Conservation (phyloP, 192 early-diverging fungal genomes). For the Chytriomyces confervae region DNA sequence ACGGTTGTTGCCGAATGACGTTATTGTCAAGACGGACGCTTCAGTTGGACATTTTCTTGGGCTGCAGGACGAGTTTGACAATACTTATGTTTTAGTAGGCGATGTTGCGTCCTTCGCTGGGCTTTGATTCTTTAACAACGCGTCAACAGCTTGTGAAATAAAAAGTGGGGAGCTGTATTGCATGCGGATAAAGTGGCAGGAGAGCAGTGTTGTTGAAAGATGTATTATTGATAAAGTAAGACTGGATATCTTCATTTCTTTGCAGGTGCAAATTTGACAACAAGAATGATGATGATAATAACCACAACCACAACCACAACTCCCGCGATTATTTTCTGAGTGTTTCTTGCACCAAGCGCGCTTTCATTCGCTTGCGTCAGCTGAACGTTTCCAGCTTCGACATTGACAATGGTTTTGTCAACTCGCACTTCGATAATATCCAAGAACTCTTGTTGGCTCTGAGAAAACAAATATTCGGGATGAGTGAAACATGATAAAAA, state of each 20-base stretch:
- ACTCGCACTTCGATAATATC: slow-evolving; percentile 1
- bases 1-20: background rate
- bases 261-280: too few species aligned
- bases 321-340: background rate
- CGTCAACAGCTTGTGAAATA: too few species aligned
- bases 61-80: background rate
- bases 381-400: slow-evolving; percentile 15
- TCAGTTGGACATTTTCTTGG: background rate
- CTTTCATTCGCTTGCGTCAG: background rate
- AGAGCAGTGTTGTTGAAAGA: too few species aligned
- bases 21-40: background rate
- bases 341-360: background rate
- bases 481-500: background rate
- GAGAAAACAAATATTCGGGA: too few species aligned
- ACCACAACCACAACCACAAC: background rate
- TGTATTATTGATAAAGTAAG: too few species aligned
- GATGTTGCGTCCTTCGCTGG: background rate
- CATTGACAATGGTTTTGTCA: background rate
- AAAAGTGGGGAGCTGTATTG: too few species aligned
- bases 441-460: slow-evolving; percentile 14
- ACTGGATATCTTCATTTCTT: too few species aligned
- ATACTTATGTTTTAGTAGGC: background rate
- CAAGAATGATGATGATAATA: background rate
- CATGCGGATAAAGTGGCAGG: too few species aligned
- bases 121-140: background rate